Evolutionary conservation across 2,329 filamentous ascomycete genomes (phyloP).

Genomic region (Fusarium falciforme): DNA sequence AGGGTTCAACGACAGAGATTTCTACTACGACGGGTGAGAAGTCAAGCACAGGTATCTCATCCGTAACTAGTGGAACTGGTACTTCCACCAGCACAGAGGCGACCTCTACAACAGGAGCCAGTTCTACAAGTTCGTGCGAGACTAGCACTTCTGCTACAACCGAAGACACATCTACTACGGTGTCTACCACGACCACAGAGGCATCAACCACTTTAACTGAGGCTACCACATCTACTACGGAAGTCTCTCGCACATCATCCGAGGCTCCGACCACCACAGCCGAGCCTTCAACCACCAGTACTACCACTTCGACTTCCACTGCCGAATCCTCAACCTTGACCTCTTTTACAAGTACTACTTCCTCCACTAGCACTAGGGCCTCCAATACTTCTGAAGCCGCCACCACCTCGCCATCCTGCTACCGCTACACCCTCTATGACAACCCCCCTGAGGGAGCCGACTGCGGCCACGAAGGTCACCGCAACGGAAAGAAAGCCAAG

Average conservation of each 20-base stretch:
- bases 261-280: background rate
- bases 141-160: background rate
- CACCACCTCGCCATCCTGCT: slow-evolving; percentile 22
- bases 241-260: background rate
- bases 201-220: background rate
- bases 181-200: background rate
- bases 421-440: slow-evolving; percentile 25
- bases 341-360: background rate
- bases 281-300: slow-evolving; percentile 1
- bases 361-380: background rate
- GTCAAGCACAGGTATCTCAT: background rate
- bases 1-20: background rate
- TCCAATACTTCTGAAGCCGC: background rate
- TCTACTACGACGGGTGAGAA: background rate
- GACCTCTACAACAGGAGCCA: background rate
- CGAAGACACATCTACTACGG: background rate
- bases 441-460: slow-evolving; percentile 6
- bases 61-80: background rate
- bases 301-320: background rate
- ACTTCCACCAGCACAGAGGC: background rate
- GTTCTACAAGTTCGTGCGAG: background rate
- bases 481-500: slow-evolving; percentile 15
- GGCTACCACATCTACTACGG: background rate
- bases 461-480: slow-evolving; percentile 19
- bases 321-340: background rate